Evolutionary conservation across 768 basidiomycete species (phyloP).

Genomic region (Russula olivacea): DNA sequence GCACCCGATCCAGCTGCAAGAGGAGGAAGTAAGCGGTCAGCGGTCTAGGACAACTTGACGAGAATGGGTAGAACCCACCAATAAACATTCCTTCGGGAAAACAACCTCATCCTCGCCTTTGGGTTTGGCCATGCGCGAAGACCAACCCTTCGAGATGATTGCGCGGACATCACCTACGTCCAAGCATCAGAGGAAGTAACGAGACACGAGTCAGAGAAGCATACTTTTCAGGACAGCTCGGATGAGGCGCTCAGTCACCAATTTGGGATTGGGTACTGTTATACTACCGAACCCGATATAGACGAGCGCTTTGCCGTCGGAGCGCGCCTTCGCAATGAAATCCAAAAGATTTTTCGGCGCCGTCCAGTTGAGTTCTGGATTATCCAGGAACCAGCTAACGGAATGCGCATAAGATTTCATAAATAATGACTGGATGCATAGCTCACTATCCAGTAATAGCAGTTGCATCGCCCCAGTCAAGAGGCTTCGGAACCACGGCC

Average conservation of each 20-base stretch:
- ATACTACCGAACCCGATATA: slow-evolving; percentile 72
- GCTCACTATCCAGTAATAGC: slow-evolving; percentile 51
- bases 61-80: slow-evolving; percentile 28
- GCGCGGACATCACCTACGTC: slow-evolving; percentile 52
- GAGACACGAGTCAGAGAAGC: slow-evolving; percentile 22
- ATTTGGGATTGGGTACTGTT: slow-evolving; percentile 53
- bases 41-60: not conserved
- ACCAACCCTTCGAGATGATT: slow-evolving; percentile 66
- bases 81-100: slow-evolving; percentile 49
- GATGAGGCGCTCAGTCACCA: slow-evolving; percentile 50
- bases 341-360: slow-evolving; percentile 44
- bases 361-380: slow-evolving; percentile 53
- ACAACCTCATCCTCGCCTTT: slow-evolving; percentile 37
- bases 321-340: slow-evolving; percentile 52
- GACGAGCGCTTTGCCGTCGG: slow-evolving; percentile 53
- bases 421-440: slow-evolving; percentile 5
- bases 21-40: slow-evolving; percentile 13
- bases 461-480: slow-evolving; percentile 60
- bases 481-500: slow-evolving; percentile 61
- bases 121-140: slow-evolving; percentile 45
- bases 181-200: slow-evolving; percentile 6
- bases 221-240: slow-evolving; percentile 55
- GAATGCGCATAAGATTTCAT: slow-evolving; percentile 7
- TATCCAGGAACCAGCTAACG: slow-evolving; percentile 58
- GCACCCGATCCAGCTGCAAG: slow-evolving; percentile 50